Base-by-base conservation (phyloP, 2,329 filamentous ascomycete species). In the Scopulariopsis brevicaulis region DNA sequence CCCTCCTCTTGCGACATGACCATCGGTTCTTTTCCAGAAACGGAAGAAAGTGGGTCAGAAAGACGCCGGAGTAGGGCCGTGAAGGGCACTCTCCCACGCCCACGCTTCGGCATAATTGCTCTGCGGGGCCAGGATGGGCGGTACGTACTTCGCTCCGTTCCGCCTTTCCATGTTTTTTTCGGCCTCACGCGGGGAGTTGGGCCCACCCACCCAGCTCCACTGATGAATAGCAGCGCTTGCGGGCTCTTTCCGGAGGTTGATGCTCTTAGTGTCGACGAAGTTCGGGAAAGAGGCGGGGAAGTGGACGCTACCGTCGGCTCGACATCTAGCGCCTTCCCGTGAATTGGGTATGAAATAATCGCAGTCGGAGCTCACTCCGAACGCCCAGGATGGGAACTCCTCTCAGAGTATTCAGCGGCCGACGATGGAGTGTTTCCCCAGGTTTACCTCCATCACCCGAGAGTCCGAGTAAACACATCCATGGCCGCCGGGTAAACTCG, bases 1-100 rank as follows among this genome's bases (percentile, higher is more conserved):
- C 46, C 46, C 4, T 22, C 20, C n/a, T 24, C 8, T 50, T 50
- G 46, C 22, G 20, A 50, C 46, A 50, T 50, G 20, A 12, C 20
- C 18, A 22, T 50, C n/a, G 18, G 20, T 24, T 11, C 46, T 50
- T 6, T n/a, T 20, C 46, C 22, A 12, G 37, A 43, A 55, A n/a
- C 65, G 58, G 54, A 53, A 58, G 60, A 54, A 56, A 55, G 59
- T 53, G 61, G 56, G 54, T 8, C 58, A 48, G 60, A 64, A 59
- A 66, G 62, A 56, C 60, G 60, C 66, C 66, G 66, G 63, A 66
- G 65, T 63, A 68, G 64, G 62, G 65, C 66, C 66, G 66, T 60
- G 37, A 60, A 25, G 8, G 28, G 28, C 25, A 56, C 50, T 43
- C 54, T 24, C 22, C n/a, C 34, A 34, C 43, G 20, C 34, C 55